These are phyloP conservation scores for Proliferodiscus dingleyae DNA, from an alignment of 2,329 filamentous ascomycete genomes.

Conservation along the genomic window DNA sequence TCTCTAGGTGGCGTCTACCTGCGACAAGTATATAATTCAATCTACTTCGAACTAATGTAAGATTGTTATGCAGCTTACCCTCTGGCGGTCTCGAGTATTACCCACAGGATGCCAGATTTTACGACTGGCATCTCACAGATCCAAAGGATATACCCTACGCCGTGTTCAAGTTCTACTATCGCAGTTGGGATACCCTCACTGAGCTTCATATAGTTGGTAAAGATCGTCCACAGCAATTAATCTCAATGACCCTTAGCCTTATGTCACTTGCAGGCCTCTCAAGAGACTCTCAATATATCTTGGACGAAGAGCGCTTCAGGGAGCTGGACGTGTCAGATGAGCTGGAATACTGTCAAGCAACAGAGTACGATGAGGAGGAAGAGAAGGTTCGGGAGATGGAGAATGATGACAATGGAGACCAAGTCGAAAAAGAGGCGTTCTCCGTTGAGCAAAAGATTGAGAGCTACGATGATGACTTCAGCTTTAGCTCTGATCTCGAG, in stretches of 20 bases:
- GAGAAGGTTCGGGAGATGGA: background rate
- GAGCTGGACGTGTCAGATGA: background rate
- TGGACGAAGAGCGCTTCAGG: slow-evolving; percentile 7
- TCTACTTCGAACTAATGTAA: slow-evolving; percentile 1
- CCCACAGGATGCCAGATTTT: slow-evolving; percentile 47
- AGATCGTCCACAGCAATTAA: slow-evolving; percentile 13
- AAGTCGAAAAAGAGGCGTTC: background rate
- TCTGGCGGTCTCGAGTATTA: slow-evolving; percentile 49
- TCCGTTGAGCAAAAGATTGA: background rate
- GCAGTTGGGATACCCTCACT: slow-evolving; percentile 45
- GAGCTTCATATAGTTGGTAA: slow-evolving; percentile 42
- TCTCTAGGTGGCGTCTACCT: background rate
- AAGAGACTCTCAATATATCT: slow-evolving; percentile 5
- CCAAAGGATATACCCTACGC: slow-evolving; percentile 47
- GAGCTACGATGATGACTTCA: background rate
- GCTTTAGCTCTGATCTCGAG: background rate
- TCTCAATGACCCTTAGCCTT: slow-evolving; percentile 18
- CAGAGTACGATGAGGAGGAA: background rate
- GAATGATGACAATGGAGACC: background rate
- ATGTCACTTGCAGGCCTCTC: slow-evolving; percentile 15
- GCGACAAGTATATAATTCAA: too few relatives aligned
- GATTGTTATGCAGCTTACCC: slow-evolving; percentile 38
- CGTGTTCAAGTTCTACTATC: slow-evolving; percentile 53
- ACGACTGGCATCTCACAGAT: slow-evolving; percentile 49
- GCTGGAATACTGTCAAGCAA: background rate